Base-by-base conservation (phyloP, 306 rosid genomes). In the Ziziphus jujuba region DNA sequence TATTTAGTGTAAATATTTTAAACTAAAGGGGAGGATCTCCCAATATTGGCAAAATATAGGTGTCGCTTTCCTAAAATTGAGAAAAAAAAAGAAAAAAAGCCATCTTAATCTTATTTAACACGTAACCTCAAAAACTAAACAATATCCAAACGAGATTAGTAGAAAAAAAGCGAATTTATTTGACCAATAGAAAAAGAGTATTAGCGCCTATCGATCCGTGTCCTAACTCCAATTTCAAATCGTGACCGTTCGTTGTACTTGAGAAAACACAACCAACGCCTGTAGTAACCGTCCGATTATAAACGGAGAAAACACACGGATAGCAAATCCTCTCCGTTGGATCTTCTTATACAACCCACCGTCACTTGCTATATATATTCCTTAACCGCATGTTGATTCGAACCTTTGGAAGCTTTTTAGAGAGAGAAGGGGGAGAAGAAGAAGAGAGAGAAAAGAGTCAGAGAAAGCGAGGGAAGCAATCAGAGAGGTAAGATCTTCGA, bases 261-360 rank as follows among this genome's bases (percentile, higher is more conserved):
- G 63, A 79, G 85, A 84, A 87, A 87, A 72, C 92, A 87, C 92
- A 84, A 28, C 16, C 21, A 9, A 33, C 15, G 14, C 8, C 50
- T 5, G 31, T 20, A 16, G 9, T 0, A 1, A 2, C 87, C 92
- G 87, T 81, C n/a, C 19, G 80, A 79, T 86, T 9, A 1, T 0
- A 2, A n/a, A n/a, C 19, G 6, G 63, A 77, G 72, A 77, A 86
- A 87, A 71, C 91, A 81, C 92, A 77, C 68, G 82, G 79, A 77
- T 52, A 44, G 6, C 28, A 6, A 59, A 69, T 84, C 56, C 5
- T 56, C 56, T 13, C 85, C 92, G 82, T 84, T 38, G 52, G 84
- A 80, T 82, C 70, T 7, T 2, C 62, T 28, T 40, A 6, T 5
- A 0, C 23, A 47, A 20, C 14, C 47, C 6, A 17, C 58, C 20